Percentiles rank a stretch among this genome's conserved stretches.
phyloP scores from a whole-genome alignment of 257 asterid species.

The Solanum stenotomum region DNA sequence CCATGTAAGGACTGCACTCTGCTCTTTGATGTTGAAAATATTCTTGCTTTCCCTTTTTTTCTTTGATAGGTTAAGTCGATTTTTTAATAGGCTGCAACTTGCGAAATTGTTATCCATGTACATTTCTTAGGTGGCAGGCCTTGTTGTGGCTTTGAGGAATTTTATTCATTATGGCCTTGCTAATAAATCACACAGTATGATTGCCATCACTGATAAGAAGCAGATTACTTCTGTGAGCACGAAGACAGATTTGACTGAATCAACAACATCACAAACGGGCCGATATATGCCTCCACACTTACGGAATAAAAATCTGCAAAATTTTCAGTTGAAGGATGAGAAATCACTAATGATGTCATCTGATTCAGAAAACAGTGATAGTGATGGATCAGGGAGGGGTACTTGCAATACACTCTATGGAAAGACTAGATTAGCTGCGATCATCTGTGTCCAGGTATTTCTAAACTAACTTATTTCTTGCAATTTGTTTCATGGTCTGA shows the following conservation, averaged over 20 bases:
- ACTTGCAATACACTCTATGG: conserved; percentile 31
- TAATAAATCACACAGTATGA: conserved; percentile 28
- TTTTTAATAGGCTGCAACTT: neutral
- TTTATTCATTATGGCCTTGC: conserved; percentile 72
- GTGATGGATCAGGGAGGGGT: conserved; percentile 57
- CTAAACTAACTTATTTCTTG: conserved; percentile 13
- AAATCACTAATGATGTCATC: conserved; percentile 40
- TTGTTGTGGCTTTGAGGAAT: conserved; percentile 64
- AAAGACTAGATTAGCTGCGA: conserved; percentile 75
- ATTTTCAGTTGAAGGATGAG: conserved; percentile 26
- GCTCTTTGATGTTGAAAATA: neutral
- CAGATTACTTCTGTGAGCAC: conserved; percentile 24
- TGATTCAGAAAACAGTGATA: conserved; percentile 90
- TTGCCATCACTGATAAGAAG: conserved; percentile 28
- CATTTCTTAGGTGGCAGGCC: conserved; percentile 60
- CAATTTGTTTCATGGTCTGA: neutral
- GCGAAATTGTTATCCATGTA: neutral
- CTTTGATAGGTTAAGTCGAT: neutral
- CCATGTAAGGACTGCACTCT: conserved; percentile 48
- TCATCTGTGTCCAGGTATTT: conserved; percentile 79
- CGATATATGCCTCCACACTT: conserved; percentile 89
- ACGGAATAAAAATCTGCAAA: conserved; percentile 41
- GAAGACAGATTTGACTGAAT: conserved; percentile 19
- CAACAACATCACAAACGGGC: conserved; percentile 36
- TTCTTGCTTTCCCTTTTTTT: neutral